phyloP scores from a whole-genome alignment of 2,329 filamentous ascomycete genomes.

The Cyclaneusma minus region DNA sequence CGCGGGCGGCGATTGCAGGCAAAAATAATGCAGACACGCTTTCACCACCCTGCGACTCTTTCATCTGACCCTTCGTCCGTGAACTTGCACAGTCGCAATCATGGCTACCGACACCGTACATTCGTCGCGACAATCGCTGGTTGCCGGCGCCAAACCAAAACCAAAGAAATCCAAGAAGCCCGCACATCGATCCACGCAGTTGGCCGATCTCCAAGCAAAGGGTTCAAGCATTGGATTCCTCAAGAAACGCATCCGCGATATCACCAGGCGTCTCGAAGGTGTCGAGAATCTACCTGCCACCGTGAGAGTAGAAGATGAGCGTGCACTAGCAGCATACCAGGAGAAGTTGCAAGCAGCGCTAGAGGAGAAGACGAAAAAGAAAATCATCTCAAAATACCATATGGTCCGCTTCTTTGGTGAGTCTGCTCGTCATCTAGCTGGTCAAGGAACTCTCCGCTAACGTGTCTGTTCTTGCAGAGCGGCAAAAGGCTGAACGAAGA shows the following conservation, averaged over 20 bases:
- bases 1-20: too few relatives aligned
- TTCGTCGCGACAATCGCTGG: slow-evolving; percentile 16
- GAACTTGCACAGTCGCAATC: too few relatives aligned
- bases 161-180: slow-evolving; percentile 17
- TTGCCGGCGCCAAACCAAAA: slow-evolving; percentile 14
- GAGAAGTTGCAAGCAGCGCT: slow-evolving; percentile 44
- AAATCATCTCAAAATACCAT: slow-evolving; percentile 67
- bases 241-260: slow-evolving; percentile 57
- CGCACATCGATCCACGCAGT: slow-evolving; percentile 12
- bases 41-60: too few relatives aligned
- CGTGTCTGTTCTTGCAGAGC: slow-evolving; percentile 29
- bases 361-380: slow-evolving; percentile 43
- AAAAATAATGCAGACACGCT: too few relatives aligned
- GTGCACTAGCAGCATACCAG: slow-evolving; percentile 52
- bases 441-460: slow-evolving; percentile 5
- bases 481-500: slow-evolving; percentile 55
- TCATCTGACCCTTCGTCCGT: too few relatives aligned
- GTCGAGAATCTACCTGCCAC: slow-evolving; percentile 50
- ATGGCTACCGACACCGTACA: slow-evolving; percentile 17
- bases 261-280: slow-evolving; percentile 48
- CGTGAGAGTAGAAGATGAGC: slow-evolving; percentile 52
- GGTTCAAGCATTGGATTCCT: slow-evolving; percentile 35
- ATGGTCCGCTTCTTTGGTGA: slow-evolving; percentile 74
- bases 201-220: slow-evolving; percentile 15
- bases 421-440: slow-evolving; percentile 12